Evolutionary conservation across 2,329 filamentous ascomycete species (phyloP).

Genomic region (Epichloe sibirici): DNA sequence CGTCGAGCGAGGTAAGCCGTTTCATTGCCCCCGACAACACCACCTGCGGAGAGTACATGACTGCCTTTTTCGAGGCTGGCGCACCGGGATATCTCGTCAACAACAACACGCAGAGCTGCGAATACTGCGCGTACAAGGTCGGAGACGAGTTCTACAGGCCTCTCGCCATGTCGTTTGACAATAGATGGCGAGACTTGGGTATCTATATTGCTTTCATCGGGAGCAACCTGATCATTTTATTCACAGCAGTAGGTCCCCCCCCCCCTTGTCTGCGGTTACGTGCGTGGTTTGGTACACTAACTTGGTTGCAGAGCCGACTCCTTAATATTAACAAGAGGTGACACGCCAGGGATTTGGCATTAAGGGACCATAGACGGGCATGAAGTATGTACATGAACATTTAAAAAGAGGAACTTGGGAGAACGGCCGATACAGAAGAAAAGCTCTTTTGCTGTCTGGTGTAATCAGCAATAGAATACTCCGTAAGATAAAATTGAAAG

Average conservation of each 20-base stretch:
- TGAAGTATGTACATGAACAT: no score
- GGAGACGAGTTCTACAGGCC: constrained; percentile 70
- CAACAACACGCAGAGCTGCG: constrained; percentile 53
- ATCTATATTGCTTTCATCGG: constrained; percentile 66
- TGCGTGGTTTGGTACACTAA: background rate
- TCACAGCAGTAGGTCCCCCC: constrained; percentile 34
- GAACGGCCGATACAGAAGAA: no score
- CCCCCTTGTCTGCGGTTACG: background rate
- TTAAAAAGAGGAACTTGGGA: no score
- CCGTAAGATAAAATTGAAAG: no score
- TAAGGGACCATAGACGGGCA: background rate
- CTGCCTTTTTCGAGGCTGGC: constrained; percentile 53
- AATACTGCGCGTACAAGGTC: constrained; percentile 70
- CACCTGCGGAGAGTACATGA: constrained; percentile 67
- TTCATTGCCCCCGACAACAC: constrained; percentile 56
- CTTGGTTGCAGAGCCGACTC: constrained; percentile 30
- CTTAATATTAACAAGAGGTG: constrained; percentile 42
- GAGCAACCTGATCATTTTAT: constrained; percentile 58
- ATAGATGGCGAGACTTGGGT: constrained; percentile 73
- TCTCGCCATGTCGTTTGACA: constrained; percentile 51
- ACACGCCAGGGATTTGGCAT: no score
- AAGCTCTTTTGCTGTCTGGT: no score
- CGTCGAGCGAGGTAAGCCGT: constrained; percentile 45
- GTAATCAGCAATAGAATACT: no score
- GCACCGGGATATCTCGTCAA: constrained; percentile 60